Percentiles rank a stretch among this genome's conserved stretches.
These are phyloP conservation scores for Trametes cingulata DNA, from an alignment of 768 basidiomycete genomes.

Conservation along the genomic window DNA sequence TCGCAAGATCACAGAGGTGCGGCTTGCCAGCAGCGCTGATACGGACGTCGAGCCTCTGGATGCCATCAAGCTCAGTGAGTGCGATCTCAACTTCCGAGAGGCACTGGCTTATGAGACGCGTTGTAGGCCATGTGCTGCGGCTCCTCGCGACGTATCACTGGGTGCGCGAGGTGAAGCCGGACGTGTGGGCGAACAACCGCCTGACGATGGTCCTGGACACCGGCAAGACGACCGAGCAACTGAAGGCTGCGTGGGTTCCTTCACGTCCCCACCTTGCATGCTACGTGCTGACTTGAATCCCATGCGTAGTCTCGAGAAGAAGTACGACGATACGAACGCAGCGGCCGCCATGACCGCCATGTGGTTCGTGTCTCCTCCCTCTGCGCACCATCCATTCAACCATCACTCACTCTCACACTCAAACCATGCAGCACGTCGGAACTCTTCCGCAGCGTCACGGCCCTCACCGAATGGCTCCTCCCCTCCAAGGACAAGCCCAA, in stretches of 20 bases:
- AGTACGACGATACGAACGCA: constrained; percentile 7
- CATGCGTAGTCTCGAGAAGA: background rate
- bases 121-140: constrained; percentile 65
- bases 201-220: constrained; percentile 68
- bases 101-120: background rate
- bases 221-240: constrained; percentile 43
- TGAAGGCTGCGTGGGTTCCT: background rate
- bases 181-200: constrained; percentile 71
- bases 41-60: constrained; percentile 19
- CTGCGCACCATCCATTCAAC: background rate
- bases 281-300: background rate
- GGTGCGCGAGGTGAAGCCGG: constrained; percentile 64
- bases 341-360: background rate
- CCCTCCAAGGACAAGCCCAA: background rate
- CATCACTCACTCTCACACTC: background rate
- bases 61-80: constrained; percentile 50
- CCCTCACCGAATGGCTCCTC: constrained; percentile 8
- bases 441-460: background rate
- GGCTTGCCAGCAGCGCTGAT: background rate
- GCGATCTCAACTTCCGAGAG: background rate
- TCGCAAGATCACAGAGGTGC: constrained; percentile 5
- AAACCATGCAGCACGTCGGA: background rate
- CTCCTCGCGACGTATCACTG: constrained; percentile 78
- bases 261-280: too few species aligned
- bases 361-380: background rate